Percentiles rank a stretch among this genome's conserved stretches.
Evolutionary conservation across 2,329 filamentous ascomycete genomes (phyloP).

Genomic region (Microcera coccophila): DNA sequence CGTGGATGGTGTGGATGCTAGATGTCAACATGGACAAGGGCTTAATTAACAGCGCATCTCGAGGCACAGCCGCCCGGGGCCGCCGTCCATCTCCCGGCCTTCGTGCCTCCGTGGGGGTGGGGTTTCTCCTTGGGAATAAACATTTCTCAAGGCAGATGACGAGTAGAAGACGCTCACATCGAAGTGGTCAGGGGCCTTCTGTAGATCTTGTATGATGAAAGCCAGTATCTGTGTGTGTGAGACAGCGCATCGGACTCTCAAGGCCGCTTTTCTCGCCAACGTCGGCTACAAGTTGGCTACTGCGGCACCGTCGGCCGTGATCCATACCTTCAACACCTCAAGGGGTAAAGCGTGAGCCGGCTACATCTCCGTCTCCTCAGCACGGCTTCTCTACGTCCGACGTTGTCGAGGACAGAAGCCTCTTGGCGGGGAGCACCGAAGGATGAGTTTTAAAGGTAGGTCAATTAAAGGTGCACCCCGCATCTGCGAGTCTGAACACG

Average conservation of each 20-base stretch:
- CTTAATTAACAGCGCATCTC: neutral
- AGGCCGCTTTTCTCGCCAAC: constrained; percentile 8
- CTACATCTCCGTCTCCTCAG: neutral
- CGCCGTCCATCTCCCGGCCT: neutral
- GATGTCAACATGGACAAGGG: constrained; percentile 11
- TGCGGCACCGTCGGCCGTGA: neutral
- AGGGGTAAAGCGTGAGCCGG: constrained; percentile 2
- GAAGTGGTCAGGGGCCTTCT: no score
- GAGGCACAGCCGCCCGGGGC: constrained; percentile 1
- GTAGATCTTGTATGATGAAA: neutral
- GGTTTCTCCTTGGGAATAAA: constrained; percentile 5
- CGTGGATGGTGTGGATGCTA: neutral
- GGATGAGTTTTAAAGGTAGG: constrained; percentile 7
- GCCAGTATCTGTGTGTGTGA: no score
- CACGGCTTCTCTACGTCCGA: neutral
- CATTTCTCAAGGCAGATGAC: neutral
- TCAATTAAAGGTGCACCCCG: neutral
- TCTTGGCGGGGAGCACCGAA: constrained; percentile 16
- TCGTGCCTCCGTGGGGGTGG: constrained; percentile 26
- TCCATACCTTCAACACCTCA: neutral
- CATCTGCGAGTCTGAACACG: neutral
- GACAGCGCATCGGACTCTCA: no score
- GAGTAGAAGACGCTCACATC: neutral
- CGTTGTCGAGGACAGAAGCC: no score
- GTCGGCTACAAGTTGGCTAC: constrained; percentile 3